These are phyloP conservation scores for Cutaneotrichosporon curvatum DNA, from an alignment of 1,284 basidiomycete species.

Conservation along the genomic window DNA sequence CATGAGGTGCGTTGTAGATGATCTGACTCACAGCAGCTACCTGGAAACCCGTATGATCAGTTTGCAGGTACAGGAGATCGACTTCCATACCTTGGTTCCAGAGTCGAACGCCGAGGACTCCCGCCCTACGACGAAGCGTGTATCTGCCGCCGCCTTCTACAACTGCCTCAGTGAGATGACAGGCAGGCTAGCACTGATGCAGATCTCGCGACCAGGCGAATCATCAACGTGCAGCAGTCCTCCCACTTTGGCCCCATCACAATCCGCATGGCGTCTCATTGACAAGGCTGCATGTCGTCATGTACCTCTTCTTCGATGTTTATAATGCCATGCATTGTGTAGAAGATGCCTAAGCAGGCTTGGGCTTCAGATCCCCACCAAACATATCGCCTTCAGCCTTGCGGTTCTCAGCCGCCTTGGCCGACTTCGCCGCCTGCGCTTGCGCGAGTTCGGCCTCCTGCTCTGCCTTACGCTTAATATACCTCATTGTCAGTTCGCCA, in stretches of 20 bases:
- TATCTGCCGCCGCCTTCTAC: constrained; percentile 35
- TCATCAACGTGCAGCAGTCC: constrained; percentile 26
- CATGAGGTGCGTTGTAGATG: constrained; percentile 19
- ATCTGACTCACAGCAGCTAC: constrained; percentile 12
- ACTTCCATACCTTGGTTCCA: constrained; percentile 30
- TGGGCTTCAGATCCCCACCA: constrained; percentile 16
- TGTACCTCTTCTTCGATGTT: not conserved
- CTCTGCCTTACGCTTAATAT: constrained; percentile 44
- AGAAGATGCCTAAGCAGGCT: not conserved
- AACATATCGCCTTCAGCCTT: constrained; percentile 27
- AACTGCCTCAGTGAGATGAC: constrained; percentile 34
- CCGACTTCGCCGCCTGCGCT: constrained; percentile 33
- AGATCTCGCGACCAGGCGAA: constrained; percentile 36
- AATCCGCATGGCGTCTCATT: constrained; percentile 15
- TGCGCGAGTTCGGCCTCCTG: constrained; percentile 34
- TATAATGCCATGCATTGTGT: not conserved
- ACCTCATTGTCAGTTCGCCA: constrained; percentile 27
- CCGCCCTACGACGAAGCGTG: constrained; percentile 12
- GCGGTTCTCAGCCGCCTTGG: constrained; percentile 20
- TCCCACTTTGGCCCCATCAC: constrained; percentile 16
- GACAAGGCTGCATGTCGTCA: not conserved
- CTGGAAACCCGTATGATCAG: constrained; percentile 25
- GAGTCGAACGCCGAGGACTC: constrained; percentile 45
- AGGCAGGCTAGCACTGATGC: not conserved
- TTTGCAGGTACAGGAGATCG: no score